Conservation (phyloP, 176 grass and related monocot genomes). For the Oryza nivara region DNA sequence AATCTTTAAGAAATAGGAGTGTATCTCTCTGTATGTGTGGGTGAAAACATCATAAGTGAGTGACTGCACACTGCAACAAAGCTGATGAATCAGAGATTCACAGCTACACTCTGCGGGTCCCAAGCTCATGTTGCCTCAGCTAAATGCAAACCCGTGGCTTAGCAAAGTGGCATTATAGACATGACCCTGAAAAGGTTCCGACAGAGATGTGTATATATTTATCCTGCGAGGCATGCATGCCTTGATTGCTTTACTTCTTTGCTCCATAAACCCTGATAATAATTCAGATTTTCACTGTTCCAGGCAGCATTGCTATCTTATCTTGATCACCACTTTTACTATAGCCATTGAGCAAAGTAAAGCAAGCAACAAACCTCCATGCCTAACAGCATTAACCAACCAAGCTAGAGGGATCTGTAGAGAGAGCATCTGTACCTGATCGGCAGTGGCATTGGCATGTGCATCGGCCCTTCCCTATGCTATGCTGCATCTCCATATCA, state of each 20-base stretch:
- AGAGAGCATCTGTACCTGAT: slow-evolving; percentile 14
- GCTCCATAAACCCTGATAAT: neutral
- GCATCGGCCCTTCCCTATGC: slow-evolving; percentile 38
- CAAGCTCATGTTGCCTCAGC: slow-evolving; percentile 4
- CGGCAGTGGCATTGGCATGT: slow-evolving; percentile 35
- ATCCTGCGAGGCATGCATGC: neutral
- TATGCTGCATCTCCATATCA: slow-evolving; percentile 30
- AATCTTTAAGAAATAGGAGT: slow-evolving; percentile 30
- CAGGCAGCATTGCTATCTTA: neutral
- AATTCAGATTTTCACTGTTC: neutral
- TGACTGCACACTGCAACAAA: slow-evolving; percentile 38
- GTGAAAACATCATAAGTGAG: slow-evolving; percentile 33
- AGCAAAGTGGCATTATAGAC: neutral
- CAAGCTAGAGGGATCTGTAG: neutral
- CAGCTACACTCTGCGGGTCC: slow-evolving; percentile 12
- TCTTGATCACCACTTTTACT: slow-evolving; percentile 4
- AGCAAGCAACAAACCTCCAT: neutral
- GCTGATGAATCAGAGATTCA: slow-evolving; percentile 15
- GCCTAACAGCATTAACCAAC: neutral
- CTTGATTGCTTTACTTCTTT: neutral
- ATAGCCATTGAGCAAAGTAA: slow-evolving; percentile 4
- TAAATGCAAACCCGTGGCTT: neutral
- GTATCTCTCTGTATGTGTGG: neutral
- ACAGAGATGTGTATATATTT: neutral
- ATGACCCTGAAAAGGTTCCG: neutral